These are phyloP conservation scores for Alternaria sp. DNA, from an alignment of 2,329 filamentous ascomycete genomes.

Conservation along the genomic window DNA sequence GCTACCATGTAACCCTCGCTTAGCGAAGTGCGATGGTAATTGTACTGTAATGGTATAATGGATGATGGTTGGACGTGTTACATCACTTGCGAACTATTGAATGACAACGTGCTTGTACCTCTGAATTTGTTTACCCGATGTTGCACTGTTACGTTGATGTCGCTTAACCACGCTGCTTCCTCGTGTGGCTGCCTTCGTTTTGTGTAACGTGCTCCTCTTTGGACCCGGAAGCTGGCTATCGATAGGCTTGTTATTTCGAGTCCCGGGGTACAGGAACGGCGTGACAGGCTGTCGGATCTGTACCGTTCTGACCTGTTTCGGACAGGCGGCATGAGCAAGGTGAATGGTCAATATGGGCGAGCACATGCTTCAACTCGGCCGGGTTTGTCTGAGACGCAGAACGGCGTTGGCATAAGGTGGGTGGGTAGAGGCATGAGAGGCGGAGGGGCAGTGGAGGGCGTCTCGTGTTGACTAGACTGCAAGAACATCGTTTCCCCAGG, in stretches of 20 bases:
- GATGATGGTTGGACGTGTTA: conserved; percentile 3
- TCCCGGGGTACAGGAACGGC: not conserved
- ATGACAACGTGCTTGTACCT: not conserved
- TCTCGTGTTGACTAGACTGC: not conserved
- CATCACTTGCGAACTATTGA: not conserved
- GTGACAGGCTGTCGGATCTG: not conserved
- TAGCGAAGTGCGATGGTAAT: conserved; percentile 13
- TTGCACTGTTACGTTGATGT: not conserved
- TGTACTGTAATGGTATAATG: conserved; percentile 32
- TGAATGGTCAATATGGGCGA: not conserved
- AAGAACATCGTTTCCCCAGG: not conserved
- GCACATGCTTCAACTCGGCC: not conserved
- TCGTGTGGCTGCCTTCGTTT: conserved; percentile 11
- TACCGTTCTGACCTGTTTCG: not conserved
- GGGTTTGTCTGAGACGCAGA: not conserved
- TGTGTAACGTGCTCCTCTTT: not conserved
- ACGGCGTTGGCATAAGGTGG: not conserved
- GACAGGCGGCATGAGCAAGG: not conserved
- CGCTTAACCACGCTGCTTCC: conserved; percentile 11
- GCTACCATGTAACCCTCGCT: conserved; percentile 12
- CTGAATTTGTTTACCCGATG: not conserved
- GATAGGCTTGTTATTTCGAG: not conserved
- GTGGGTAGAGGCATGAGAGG: not conserved
- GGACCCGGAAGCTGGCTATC: not conserved
- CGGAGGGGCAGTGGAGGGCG: not conserved